Conservation (phyloP, 805 yeast species). For the Starmera pachycereana region DNA sequence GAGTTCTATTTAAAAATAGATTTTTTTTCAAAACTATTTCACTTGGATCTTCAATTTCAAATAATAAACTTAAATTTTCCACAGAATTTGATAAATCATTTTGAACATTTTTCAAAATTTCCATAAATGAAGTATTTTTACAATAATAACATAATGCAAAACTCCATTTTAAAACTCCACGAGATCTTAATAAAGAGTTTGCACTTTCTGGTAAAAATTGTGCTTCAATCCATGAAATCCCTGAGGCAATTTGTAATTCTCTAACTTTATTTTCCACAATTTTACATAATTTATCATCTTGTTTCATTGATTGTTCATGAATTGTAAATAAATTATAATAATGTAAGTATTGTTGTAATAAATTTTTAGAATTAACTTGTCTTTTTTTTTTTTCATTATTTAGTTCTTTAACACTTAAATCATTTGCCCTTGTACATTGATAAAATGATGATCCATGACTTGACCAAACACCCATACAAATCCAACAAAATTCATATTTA, state of each 20-base stretch:
- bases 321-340: constrained; percentile 64
- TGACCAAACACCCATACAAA: constrained; percentile 71
- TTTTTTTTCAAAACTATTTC: constrained; percentile 23
- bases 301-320: constrained; percentile 67
- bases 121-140: constrained; percentile 36
- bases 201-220: constrained; percentile 74
- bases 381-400: constrained; percentile 27
- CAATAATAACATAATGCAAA: constrained; percentile 72
- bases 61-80: constrained; percentile 55
- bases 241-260: constrained; percentile 50
- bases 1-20: constrained; percentile 27
- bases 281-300: constrained; percentile 56
- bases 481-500: constrained; percentile 82
- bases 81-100: constrained; percentile 52
- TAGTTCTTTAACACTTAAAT: constrained; percentile 19
- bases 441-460: constrained; percentile 55
- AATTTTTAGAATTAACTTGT: constrained; percentile 33
- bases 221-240: constrained; percentile 72
- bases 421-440: constrained; percentile 53
- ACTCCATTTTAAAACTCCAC: constrained; percentile 83
- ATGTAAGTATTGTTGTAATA: constrained; percentile 59
- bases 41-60: constrained; percentile 31
- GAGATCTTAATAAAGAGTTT: constrained; percentile 49
- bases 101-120: constrained; percentile 65
- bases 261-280: constrained; percentile 55